Base-by-base conservation (phyloP, 495 filamentous ascomycete genomes). In the Aspergillus egyptiacus region DNA sequence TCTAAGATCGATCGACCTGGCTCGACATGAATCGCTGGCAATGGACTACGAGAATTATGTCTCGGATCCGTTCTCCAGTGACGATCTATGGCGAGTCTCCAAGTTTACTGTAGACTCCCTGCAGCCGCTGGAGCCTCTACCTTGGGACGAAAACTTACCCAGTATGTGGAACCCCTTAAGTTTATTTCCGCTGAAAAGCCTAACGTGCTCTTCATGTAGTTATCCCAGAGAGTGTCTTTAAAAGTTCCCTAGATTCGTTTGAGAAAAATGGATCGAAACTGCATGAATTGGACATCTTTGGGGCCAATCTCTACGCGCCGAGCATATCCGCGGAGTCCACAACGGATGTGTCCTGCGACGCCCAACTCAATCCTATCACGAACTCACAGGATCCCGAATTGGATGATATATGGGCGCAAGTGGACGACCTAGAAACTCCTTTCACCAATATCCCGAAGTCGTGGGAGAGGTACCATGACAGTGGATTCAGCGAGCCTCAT, bases 391-490 rank as follows among this genome's bases (percentile, higher is more conserved):
- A 63, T 55, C 20, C 25, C 3, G 32, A 66, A 56, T 37, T 56
- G 50, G 63, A 77, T 1, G 76, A 85, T 38, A 57, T 84, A 19
- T 91, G 85, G 85, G 73, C 40, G 10, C 62, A 44, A 53, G 65
- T 62, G 18, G 36, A 34, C 13, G 47, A 56, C 15, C 40, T 57
- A 10, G 39, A 37, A 0, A 11, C 50, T 3, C 45, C 25, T 11
- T 32, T 39, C 31, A 19, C 63, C 20, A 61, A 69, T 22, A 69
- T 74, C 37, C 77, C 76, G 51, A 81, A 70, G 54, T 86, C 80
- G 18, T 96, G 89, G 90, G 87, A 94, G 47, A 73, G 56, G 2
- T 91, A 86, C 59, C 66, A 76, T 8, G 50, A 76, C 32, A 56
- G 56, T 9, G 35, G 54, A 6, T 69, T 65, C 31, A 54, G 63